Base-by-base conservation (phyloP, 768 basidiomycete species). In the Mycena vulgaris region DNA sequence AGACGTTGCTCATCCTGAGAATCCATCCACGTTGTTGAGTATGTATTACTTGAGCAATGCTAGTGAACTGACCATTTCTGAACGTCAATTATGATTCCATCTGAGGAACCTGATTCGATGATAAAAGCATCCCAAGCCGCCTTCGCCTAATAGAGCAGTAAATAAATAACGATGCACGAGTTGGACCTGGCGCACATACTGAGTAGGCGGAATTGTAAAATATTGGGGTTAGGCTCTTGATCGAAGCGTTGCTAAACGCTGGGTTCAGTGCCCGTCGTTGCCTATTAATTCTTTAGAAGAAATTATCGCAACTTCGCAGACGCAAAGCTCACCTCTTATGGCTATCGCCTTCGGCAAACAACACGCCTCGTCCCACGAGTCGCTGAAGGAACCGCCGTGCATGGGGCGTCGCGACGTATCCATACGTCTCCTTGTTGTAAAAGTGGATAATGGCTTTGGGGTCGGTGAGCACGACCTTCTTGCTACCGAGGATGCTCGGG, bases 391-490 rank as follows among this genome's bases (percentile, higher is more conserved):
- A 60, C 6, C 30, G 71, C 3, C 76, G 78, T 0, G 82, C 83
- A 39, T 84, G 85, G 2, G 57, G 28, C 9, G 40, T 21, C 10
- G 11, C 16, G 0, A 83, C 75, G 69, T 90, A 90, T 0, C 78
- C 81, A 53, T 79, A 87, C 0, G 88, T 86, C 58, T 90, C 89
- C 63, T 78, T 82, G 17, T 85, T 79, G 65, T 83, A 88, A 47
- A 88, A 83, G 69, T 90, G 88, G 0, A 84, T 80, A 23, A 87
- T 77, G 0, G 89, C 37, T 30, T 86, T 89, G 6, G 85, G 84
- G 69, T 88, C 88, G 48, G 81, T 80, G 5, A 88, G 74, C 3
- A 86, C 73, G 27, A 88, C 72, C 6, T 71, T 73, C 10, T 59
- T 76, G 0, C 79, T 73, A 0, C 85, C 85, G 8, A 88, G 67